These are phyloP conservation scores for Posidonia australis DNA, from an alignment of 106 monocot genomes.

Conservation along the genomic window DNA sequence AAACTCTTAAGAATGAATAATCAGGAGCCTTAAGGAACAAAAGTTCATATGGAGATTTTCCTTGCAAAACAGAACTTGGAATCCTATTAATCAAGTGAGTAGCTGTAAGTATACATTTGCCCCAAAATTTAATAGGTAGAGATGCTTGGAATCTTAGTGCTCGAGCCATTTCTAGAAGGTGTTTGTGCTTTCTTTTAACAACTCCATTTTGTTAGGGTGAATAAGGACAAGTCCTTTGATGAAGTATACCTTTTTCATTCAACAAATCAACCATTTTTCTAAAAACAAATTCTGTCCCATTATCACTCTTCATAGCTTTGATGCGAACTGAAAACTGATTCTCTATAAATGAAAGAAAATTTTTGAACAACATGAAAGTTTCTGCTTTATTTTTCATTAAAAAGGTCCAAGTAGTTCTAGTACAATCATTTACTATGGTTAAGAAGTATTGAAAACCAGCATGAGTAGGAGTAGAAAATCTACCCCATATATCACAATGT, in stretches of 20 bases:
- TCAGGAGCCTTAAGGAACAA: background rate
- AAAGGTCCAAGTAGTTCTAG: conserved; percentile 5
- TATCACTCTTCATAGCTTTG: background rate
- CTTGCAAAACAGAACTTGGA: background rate
- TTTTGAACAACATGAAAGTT: background rate
- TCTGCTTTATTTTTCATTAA: background rate
- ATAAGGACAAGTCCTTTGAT: background rate
- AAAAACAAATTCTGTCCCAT: background rate
- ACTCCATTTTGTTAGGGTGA: background rate
- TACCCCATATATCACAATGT: background rate
- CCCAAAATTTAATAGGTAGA: background rate
- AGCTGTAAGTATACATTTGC: background rate
- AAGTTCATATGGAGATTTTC: background rate
- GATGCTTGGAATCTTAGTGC: background rate
- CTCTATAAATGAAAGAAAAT: background rate
- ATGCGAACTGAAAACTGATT: background rate
- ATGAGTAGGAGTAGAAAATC: background rate
- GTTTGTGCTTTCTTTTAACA: background rate
- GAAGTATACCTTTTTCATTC: background rate
- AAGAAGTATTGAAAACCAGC: conserved; percentile 12
- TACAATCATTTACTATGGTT: conserved; percentile 11
- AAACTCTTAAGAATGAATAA: background rate
- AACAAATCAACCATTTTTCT: background rate
- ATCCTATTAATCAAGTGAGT: background rate
- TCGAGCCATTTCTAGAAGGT: background rate